These are phyloP conservation scores for Mycena galericulata DNA, from an alignment of 768 basidiomycete genomes.

Conservation along the genomic window DNA sequence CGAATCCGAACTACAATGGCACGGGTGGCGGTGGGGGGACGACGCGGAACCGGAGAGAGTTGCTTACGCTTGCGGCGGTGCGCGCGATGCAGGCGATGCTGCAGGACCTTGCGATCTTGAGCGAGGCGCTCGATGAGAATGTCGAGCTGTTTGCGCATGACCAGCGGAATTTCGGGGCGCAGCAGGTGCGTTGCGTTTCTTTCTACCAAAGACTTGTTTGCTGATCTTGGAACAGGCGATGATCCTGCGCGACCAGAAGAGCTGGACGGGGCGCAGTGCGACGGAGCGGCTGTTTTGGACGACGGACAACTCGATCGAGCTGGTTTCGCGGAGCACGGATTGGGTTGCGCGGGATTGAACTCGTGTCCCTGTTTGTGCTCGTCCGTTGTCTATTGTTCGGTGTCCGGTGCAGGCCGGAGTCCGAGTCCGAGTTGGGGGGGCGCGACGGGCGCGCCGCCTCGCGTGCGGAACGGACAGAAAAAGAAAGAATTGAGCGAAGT, in stretches of 20 bases:
- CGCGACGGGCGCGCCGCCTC: too few species aligned
- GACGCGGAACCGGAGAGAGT: slow-evolving; percentile 82
- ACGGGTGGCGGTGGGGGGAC: slow-evolving; percentile 59
- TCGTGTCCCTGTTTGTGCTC: too few species aligned
- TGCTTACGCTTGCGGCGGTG: slow-evolving; percentile 77
- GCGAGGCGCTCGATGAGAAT: slow-evolving; percentile 92
- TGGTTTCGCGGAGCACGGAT: slow-evolving; percentile 86
- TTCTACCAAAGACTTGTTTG: neutral
- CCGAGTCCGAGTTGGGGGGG: too few species aligned
- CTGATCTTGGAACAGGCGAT: slow-evolving; percentile 72
- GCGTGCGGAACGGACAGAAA: too few species aligned
- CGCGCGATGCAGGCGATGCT: slow-evolving; percentile 87
- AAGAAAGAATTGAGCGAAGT: too few species aligned
- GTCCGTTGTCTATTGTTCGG: too few species aligned
- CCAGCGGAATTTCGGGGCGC: slow-evolving; percentile 95
- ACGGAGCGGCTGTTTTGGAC: slow-evolving; percentile 96
- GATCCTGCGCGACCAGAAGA: slow-evolving; percentile 95
- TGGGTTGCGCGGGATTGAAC: slow-evolving; percentile 82
- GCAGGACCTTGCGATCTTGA: slow-evolving; percentile 87
- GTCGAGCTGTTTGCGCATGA: slow-evolving; percentile 93
- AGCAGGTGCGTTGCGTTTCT: slow-evolving; percentile 76
- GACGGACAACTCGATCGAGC: slow-evolving; percentile 89
- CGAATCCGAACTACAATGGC: slow-evolving; percentile 53
- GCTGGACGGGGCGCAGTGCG: slow-evolving; percentile 92
- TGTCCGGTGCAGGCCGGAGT: too few species aligned